phyloP scores from a whole-genome alignment of 2,329 filamentous ascomycete genomes.

The Aspergillus fijiensis region DNA sequence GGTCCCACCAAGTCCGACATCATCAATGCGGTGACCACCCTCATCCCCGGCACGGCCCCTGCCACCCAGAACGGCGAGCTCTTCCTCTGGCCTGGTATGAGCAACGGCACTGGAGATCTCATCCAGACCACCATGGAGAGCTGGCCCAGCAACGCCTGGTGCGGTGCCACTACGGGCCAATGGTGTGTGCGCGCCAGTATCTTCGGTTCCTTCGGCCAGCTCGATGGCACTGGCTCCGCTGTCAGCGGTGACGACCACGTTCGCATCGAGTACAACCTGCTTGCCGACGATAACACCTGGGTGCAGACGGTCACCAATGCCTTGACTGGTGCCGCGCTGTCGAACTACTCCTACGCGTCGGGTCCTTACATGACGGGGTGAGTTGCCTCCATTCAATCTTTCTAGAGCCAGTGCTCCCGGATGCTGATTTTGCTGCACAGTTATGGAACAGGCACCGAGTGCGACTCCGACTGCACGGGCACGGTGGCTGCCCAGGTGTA shows the following conservation, averaged over 20 bases:
- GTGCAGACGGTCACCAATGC: slow-evolving; percentile 40
- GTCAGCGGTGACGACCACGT: slow-evolving; percentile 34
- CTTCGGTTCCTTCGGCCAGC: slow-evolving; percentile 46
- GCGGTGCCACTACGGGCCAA: slow-evolving; percentile 39
- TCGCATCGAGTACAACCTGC: slow-evolving; percentile 27
- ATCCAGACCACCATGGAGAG: slow-evolving; percentile 46
- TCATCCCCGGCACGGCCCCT: slow-evolving; percentile 43
- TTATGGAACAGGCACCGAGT: slow-evolving; percentile 46
- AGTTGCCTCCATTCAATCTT: not conserved
- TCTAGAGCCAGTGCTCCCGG: not conserved
- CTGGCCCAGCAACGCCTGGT: slow-evolving; percentile 45
- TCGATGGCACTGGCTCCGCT: slow-evolving; percentile 26
- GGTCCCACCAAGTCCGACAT: slow-evolving; percentile 42
- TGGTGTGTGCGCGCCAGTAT: slow-evolving; percentile 46
- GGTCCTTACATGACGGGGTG: slow-evolving; percentile 41
- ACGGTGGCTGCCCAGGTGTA: slow-evolving; percentile 43
- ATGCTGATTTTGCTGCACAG: slow-evolving; percentile 4
- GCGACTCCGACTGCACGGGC: slow-evolving; percentile 38
- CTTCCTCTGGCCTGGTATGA: slow-evolving; percentile 49
- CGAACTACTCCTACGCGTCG: slow-evolving; percentile 34
- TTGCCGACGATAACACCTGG: slow-evolving; percentile 31
- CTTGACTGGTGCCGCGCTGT: slow-evolving; percentile 34
- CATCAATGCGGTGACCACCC: slow-evolving; percentile 40
- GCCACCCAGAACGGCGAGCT: slow-evolving; percentile 39
- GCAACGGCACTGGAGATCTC: slow-evolving; percentile 47